Evolutionary conservation across 352 stramenopile genomes (phyloP).

Genomic region (Phytophthora melonis): DNA sequence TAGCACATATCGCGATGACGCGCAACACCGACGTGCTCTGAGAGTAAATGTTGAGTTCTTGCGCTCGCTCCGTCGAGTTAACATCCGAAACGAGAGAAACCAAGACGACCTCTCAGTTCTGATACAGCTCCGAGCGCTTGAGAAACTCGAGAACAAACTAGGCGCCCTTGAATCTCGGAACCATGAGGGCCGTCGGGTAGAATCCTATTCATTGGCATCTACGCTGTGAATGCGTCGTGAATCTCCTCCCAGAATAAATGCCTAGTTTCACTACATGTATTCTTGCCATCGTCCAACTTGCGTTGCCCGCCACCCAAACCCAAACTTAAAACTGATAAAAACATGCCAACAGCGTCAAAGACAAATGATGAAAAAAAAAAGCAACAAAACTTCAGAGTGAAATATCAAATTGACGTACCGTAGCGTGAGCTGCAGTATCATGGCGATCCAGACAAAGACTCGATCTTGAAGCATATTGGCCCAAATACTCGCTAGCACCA

Average conservation of each 20-base stretch:
- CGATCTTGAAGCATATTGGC: conserved; percentile 22
- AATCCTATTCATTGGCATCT: neutral
- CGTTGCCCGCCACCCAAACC: neutral
- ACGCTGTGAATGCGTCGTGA: too few species aligned
- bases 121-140: neutral
- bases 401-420: conserved; percentile 17
- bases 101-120: neutral
- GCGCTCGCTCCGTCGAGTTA: neutral
- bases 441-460: conserved; percentile 39
- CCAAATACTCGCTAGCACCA: too few species aligned
- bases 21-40: neutral
- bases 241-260: too few species aligned
- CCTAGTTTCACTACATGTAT: neutral
- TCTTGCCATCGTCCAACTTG: neutral
- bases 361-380: neutral
- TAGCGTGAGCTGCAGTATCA: conserved; percentile 34
- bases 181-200: neutral
- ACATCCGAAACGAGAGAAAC: neutral
- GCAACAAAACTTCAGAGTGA: neutral
- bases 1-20: neutral
- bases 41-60: neutral
- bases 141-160: neutral
- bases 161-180: neutral
- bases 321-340: conserved; percentile 9
- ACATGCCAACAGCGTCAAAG: neutral